A percentile compares a stretch with the other conserved stretches of the same genome.
These are phyloP conservation scores for Pseudogymnoascus sp. DNA, from an alignment of 2,329 filamentous ascomycete species.

Conservation along the genomic window DNA sequence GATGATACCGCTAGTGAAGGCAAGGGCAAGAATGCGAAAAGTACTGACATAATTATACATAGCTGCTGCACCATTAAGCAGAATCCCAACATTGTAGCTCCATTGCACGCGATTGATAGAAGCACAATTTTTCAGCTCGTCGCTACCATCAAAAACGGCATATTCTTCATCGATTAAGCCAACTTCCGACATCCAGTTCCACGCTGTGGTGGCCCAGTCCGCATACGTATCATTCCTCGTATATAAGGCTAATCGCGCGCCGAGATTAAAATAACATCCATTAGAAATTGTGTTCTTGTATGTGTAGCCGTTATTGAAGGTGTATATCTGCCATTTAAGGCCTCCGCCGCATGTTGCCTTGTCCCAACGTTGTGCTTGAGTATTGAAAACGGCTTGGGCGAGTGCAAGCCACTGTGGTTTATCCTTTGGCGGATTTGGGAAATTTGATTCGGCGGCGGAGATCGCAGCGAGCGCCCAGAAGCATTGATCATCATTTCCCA, in stretches of 20 bases:
- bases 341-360: constrained; percentile 61
- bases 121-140: constrained; percentile 49
- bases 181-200: constrained; percentile 56
- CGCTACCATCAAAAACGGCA: constrained; percentile 55
- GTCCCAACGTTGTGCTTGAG: constrained; percentile 68
- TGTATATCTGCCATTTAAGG: constrained; percentile 76
- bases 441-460: constrained; percentile 62
- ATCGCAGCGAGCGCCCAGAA: constrained; percentile 68
- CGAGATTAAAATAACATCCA: constrained; percentile 54
- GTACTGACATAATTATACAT: constrained; percentile 56
- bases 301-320: constrained; percentile 72
- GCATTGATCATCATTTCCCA: constrained; percentile 69
- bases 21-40: neutral
- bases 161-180: constrained; percentile 53
- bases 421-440: constrained; percentile 45
- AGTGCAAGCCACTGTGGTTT: constrained; percentile 62
- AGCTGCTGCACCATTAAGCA: constrained; percentile 57
- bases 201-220: constrained; percentile 67
- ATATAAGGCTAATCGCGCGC: constrained; percentile 63
- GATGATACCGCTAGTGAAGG: neutral
- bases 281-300: constrained; percentile 65
- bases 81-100: constrained; percentile 60
- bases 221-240: constrained; percentile 71
- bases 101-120: constrained; percentile 55
- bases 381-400: constrained; percentile 74